These are phyloP conservation scores for Danielia oregonensis DNA, from an alignment of 805 yeast genomes.

Conservation along the genomic window DNA sequence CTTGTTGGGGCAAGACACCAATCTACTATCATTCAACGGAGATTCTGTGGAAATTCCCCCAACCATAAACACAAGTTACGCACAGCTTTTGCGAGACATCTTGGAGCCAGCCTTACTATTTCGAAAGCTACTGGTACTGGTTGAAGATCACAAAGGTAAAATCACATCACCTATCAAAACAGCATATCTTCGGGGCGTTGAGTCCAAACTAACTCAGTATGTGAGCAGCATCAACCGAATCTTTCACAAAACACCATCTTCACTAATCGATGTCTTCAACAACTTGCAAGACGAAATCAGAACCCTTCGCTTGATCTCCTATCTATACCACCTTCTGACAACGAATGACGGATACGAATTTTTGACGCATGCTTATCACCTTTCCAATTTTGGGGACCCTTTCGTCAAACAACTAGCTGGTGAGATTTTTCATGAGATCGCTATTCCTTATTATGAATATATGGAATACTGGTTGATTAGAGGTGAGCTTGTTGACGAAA, in stretches of 20 bases:
- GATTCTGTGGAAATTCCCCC: conserved; percentile 45
- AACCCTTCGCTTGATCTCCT: conserved; percentile 55
- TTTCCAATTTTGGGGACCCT: conserved; percentile 62
- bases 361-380: conserved; percentile 47
- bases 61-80: conserved; percentile 50
- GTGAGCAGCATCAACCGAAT: conserved; percentile 32
- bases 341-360: conserved; percentile 46
- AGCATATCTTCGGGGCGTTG: conserved; percentile 54
- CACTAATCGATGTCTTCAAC: conserved; percentile 35
- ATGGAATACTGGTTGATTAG: conserved; percentile 63
- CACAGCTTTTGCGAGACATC: conserved; percentile 51
- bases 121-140: conserved; percentile 35
- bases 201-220: conserved; percentile 33
- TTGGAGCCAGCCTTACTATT: conserved; percentile 74
- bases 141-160: conserved; percentile 24
- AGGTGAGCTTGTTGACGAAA: conserved; percentile 57
- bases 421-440: conserved; percentile 42
- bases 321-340: conserved; percentile 34
- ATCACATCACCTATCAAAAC: conserved; percentile 53
- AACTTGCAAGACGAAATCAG: conserved; percentile 48
- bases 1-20: conserved; percentile 60
- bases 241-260: conserved; percentile 24
- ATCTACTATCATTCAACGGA: conserved; percentile 44
- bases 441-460: conserved; percentile 58
- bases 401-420: conserved; percentile 42